Evolutionary conservation across 768 basidiomycete species (phyloP), one percentile per base, ranked within the genome.

Genomic region (Termitomyces sp.): DNA sequence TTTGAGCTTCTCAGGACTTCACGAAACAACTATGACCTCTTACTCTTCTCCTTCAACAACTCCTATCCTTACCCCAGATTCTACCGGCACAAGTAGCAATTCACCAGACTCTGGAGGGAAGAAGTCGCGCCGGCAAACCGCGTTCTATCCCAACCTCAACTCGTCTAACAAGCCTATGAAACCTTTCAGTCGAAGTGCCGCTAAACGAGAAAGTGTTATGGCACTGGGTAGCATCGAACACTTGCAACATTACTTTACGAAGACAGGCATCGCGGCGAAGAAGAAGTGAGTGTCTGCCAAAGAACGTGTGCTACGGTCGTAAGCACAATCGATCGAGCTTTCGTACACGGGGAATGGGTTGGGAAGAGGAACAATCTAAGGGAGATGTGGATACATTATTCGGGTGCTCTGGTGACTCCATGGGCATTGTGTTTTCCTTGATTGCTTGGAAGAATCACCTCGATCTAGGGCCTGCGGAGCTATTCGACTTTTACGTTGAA

Each of bases 201-300:
- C 92, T 4, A 96, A 94, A 72, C 83, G 95, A 43, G 91, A 93
- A 70, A 93, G 90, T 63, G 94, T 98, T 19, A 89, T 95, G 85
- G 85, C 92, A 0, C 73, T 98, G 17, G 94, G 94, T n/a, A 94
- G 91, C 67, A 98, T 98, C 63, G 90, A 96, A 67, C 91, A 97
- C 68, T 80, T 98, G 42, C 95, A 98, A 71, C 87, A 94, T 65
- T 95, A 94, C 68, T 98, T 95, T 65, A 91, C 90, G 8, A 94
- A 94, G 79, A 84, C 89, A 0, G 91, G 91, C 1, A 79, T 94
- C 54, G 79, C 78, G 26, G 78, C 87, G 35, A 83, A 86, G 74
- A 79, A 79, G 71, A 81, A 83, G 92, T 88, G 72, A 73, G 87
- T 76, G 50, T 41, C n/a, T 40, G 38, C 38, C 50, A 40, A 5